Base-by-base conservation (phyloP, 805 yeast genomes). In the Starmera amethionina region DNA sequence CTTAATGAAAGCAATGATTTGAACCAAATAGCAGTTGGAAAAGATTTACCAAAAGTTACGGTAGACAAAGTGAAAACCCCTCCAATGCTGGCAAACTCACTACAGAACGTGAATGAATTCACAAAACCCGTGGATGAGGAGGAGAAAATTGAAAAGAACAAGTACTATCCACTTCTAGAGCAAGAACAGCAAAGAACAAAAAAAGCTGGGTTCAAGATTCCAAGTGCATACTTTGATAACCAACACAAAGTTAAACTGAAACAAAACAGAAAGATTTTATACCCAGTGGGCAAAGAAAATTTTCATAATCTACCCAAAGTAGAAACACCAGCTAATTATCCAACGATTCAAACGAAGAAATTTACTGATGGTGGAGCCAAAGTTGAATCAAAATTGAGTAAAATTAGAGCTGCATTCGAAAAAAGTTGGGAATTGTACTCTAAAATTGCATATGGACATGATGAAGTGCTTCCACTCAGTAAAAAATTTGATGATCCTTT, bases 381-480 rank as follows among this genome's bases (percentile, higher is more conserved):
- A 30, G 52, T 49, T 14, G 30, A 34, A 3, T 53, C 49, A 1
- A 55, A 67, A 34, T 54, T 62, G 15, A 37, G 40, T 4, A 42
- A 53, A 10, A 59, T 75, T 22, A 58, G 56, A 40, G 46, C 54
- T 6, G 66, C 69, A 2, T 65, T 73, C 39, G 28, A 48, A 29
- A 57, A 50, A 25, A 64, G 76, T 4, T 75, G 79, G 78, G 38
- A 46, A 9, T 58, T 56, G 13, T 72, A 72, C 48, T 62, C 63
- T 38, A 47, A 52, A 14, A 45, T 59, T 38, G 76, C 68, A 2
- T 65, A 65, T 60, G 74, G 73, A 4, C 62, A 60, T 39, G 77
- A 72, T 45, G 76, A 69, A 42, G 52, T 71, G 5, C 46, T 45
- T 16, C 77, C 77, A 1, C 35, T 69, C 4, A 46, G 67, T 2